Base-by-base conservation (phyloP, 2,329 filamentous ascomycete species). In the Fusarium algeriense region DNA sequence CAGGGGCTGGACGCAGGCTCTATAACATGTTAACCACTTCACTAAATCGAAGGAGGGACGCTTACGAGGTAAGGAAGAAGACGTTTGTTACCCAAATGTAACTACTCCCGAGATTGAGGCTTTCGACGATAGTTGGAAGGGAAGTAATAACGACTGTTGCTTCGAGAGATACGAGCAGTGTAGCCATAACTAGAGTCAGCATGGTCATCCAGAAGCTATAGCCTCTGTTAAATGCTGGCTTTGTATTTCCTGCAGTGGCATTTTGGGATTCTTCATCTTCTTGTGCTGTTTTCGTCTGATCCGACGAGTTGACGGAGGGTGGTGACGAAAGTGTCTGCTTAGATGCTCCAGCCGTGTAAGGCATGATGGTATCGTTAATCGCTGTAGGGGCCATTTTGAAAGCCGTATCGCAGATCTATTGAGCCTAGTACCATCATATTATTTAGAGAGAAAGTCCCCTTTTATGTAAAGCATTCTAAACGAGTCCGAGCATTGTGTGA, bases 1-100 rank as follows among this genome's bases (percentile, higher is more conserved):
- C 0, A 88, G 68, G 0, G 87, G 87, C 54, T 86, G 85, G 4
- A 87, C 59, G 26, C 59, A 70, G 13, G 73, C 70, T n/a, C 73
- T 76, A 2, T 15, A 19, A 20, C 17, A 6, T 28, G 48, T 70
- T 17, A 67, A 43, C 19, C 26, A 45, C 13, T 5, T 9, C 2
- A 1, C 9, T 12, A 7, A 9, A 10, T 17, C 1, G 2, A 3
- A n/a, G 3, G 35, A 13, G 12, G 17, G 12, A 3, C 4, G 3
- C 70, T 64, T 19, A 60, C 73, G 57, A 73, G 5, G 70, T 74
- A 1, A 79, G 68, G 40, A 78, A 79, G 50, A 73, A 78, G 6
- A 70, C 62, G 35, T 78, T 78, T 7, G 72, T 73, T 4, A 79
- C 72, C 77, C 77, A 79, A 46, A 79, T 75, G 20, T 78, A 79